Evolutionary conservation across 2,329 filamentous ascomycete species (phyloP).

Genomic region (Zalaria obscura): DNA sequence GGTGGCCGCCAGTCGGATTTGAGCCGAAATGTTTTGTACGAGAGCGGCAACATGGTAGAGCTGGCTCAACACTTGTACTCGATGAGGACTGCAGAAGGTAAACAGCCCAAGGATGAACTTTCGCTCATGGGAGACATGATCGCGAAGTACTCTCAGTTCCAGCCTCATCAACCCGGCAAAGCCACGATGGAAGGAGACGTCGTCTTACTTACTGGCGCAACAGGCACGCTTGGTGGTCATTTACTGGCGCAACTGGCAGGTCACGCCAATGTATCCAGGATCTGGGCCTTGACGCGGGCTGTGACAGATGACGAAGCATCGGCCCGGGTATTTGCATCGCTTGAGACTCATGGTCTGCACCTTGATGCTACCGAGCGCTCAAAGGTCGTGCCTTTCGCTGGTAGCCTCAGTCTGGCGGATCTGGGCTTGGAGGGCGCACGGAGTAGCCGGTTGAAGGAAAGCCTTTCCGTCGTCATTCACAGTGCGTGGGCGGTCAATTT

Average conservation of each 20-base stretch:
- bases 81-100: slow-evolving; percentile 24
- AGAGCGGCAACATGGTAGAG: slow-evolving; percentile 35
- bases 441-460: slow-evolving; percentile 15
- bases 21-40: slow-evolving; percentile 45
- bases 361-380: slow-evolving; percentile 13
- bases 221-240: slow-evolving; percentile 48
- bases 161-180: slow-evolving; percentile 9
- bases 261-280: slow-evolving; percentile 16
- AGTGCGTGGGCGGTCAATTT: slow-evolving; percentile 43
- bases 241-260: slow-evolving; percentile 24
- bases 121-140: slow-evolving; percentile 34
- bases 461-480: slow-evolving; percentile 34
- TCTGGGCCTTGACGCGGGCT: slow-evolving; percentile 41
- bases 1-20: slow-evolving; percentile 25
- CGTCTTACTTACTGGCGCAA: slow-evolving; percentile 40
- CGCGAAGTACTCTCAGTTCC: slow-evolving; percentile 27
- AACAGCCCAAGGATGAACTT: slow-evolving; percentile 20
- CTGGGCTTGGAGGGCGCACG: slow-evolving; percentile 23
- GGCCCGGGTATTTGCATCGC: slow-evolving; percentile 21
- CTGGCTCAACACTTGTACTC: slow-evolving; percentile 32
- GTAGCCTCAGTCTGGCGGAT: slow-evolving; percentile 24
- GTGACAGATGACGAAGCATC: slow-evolving; percentile 18
- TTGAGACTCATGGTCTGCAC: slow-evolving; percentile 21
- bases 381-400: slow-evolving; percentile 24
- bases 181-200: too few relatives aligned